A percentile compares a stretch with the other conserved stretches of the same genome.
phyloP scores from a whole-genome alignment of 768 basidiomycete genomes.

The Agaricus blazei region DNA sequence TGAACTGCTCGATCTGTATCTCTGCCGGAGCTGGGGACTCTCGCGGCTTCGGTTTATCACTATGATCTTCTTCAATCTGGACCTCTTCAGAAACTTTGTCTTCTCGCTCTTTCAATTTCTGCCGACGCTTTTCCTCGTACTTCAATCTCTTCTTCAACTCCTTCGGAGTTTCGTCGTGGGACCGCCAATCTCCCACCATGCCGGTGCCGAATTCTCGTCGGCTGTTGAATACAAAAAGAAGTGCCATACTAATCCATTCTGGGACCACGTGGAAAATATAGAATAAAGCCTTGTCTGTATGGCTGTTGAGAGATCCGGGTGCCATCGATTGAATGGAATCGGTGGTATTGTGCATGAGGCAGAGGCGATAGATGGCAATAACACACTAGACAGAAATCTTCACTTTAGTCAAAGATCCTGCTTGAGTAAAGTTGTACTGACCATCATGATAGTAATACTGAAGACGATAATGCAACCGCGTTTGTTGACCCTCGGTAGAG shows the following conservation, averaged over 20 bases:
- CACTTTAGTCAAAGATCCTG: too few relatives aligned
- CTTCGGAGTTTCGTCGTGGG: slow-evolving; percentile 24
- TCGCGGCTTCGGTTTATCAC: too few relatives aligned
- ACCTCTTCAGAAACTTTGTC: too few relatives aligned
- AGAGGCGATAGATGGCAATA: slow-evolving; percentile 34
- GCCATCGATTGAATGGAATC: slow-evolving; percentile 26
- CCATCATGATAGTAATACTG: slow-evolving; percentile 22
- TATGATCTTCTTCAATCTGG: too few relatives aligned
- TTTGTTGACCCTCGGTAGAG: slow-evolving; percentile 8
- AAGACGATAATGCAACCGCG: slow-evolving; percentile 17
- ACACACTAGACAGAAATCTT: slow-evolving; percentile 16
- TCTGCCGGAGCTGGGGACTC: too few relatives aligned
- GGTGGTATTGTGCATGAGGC: slow-evolving; percentile 30
- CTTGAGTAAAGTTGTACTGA: slow-evolving; percentile 13
- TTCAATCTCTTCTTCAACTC: slow-evolving; percentile 14
- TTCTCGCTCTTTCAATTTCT: too few relatives aligned
- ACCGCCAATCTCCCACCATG: slow-evolving; percentile 24
- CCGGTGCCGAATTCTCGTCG: slow-evolving; percentile 31
- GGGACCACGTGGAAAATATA: slow-evolving; percentile 42
- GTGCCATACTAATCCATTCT: slow-evolving; percentile 30
- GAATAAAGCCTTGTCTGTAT: slow-evolving; percentile 31
- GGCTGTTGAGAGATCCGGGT: slow-evolving; percentile 28
- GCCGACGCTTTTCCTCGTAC: too few relatives aligned
- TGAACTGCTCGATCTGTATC: too few relatives aligned
- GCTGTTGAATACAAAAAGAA: slow-evolving; percentile 25